These are phyloP conservation scores for Dendrobium chrysotoxum DNA, from an alignment of 106 monocot genomes.

Conservation along the genomic window DNA sequence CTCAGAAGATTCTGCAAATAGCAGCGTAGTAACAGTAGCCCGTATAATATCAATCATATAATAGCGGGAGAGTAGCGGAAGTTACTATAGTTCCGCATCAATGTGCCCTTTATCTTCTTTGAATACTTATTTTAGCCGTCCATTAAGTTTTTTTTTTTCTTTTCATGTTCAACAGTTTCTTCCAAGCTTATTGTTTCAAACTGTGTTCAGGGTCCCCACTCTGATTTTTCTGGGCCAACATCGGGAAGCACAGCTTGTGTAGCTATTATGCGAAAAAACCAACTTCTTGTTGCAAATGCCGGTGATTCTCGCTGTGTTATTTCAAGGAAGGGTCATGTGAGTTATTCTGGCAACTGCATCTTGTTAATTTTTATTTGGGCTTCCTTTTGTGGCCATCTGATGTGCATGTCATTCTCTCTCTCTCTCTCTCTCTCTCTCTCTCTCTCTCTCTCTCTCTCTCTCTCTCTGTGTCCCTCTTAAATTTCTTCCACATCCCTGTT, in stretches of 20 bases:
- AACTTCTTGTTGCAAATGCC: conserved; percentile 90
- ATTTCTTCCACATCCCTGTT: neutral
- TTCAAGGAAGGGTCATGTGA: conserved; percentile 89
- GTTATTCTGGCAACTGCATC: neutral
- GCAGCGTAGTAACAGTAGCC: too few relatives aligned
- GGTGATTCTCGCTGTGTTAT: conserved; percentile 98
- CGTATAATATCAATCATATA: neutral
- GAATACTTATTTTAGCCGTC: neutral
- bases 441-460: too few relatives aligned
- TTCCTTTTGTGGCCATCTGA: neutral
- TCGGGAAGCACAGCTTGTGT: conserved; percentile 95
- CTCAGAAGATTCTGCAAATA: too few relatives aligned
- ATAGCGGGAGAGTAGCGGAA: neutral
- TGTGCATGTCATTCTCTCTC: neutral
- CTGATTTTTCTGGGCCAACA: conserved; percentile 90
- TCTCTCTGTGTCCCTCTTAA: neutral
- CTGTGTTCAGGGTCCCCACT: conserved; percentile 67
- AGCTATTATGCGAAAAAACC: conserved; percentile 73
- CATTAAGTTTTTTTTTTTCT: conserved; percentile 2
- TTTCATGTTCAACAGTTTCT: neutral
- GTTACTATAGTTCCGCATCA: neutral
- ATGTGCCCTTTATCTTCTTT: neutral
- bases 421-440: too few relatives aligned
- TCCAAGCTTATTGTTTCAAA: neutral
- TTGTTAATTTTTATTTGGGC: neutral